phyloP scores from a whole-genome alignment of 768 basidiomycete genomes.

The Xanthoconium stramineum region DNA sequence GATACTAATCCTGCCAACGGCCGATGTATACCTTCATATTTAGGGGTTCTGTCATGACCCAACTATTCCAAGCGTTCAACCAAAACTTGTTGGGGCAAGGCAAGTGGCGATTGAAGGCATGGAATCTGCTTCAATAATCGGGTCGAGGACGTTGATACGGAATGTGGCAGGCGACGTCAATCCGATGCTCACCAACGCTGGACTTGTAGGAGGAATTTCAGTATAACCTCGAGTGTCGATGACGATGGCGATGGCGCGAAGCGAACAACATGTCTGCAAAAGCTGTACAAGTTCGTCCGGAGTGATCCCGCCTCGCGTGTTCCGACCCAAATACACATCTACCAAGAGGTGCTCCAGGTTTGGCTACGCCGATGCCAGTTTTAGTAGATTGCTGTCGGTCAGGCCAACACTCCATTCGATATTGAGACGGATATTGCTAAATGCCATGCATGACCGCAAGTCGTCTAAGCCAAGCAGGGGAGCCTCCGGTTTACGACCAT shows the following conservation, averaged over 20 bases:
- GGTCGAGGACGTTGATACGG: not conserved
- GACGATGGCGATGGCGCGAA: not conserved
- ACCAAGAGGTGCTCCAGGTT: not conserved
- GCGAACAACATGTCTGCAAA: not conserved
- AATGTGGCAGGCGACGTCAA: not conserved
- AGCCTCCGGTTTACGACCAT: not conserved
- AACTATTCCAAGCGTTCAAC: no score
- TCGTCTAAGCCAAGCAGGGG: not conserved
- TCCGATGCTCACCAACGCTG: not conserved
- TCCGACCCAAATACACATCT: not conserved
- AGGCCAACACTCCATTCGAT: not conserved
- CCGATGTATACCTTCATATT: no score
- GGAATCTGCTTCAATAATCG: not conserved
- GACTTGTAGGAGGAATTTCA: not conserved
- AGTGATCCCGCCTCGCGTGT: not conserved
- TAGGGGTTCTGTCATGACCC: no score
- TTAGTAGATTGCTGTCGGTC: not conserved
- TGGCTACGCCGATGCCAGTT: not conserved
- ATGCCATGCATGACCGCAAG: not conserved
- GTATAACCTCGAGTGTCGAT: not conserved
- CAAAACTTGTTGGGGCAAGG: no score
- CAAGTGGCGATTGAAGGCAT: not conserved
- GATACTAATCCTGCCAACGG: no score
- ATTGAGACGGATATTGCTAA: not conserved
- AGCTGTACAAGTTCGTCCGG: not conserved